Evolutionary conservation across 345 rosid genomes (phyloP).

Genomic region (Carallia pectinifolia): DNA sequence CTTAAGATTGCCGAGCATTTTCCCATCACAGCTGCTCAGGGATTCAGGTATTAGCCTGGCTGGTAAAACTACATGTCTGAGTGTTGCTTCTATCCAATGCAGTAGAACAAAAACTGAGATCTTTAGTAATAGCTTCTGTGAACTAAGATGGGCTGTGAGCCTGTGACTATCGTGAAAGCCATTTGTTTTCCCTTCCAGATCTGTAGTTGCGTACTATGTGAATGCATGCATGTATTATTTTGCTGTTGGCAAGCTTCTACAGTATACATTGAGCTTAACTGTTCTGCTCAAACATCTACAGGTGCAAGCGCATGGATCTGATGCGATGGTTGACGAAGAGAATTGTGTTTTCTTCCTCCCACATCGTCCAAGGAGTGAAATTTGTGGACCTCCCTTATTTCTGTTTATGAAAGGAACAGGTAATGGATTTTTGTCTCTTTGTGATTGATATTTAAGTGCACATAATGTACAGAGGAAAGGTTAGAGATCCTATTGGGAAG

Average conservation of each 20-base stretch:
- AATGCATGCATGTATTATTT: background rate
- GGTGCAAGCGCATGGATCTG: slow-evolving; percentile 99
- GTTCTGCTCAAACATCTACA: slow-evolving; percentile 24
- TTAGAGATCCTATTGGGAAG: too few species aligned
- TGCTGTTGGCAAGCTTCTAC: background rate
- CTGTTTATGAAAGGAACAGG: slow-evolving; percentile 99
- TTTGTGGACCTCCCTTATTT: slow-evolving; percentile 77
- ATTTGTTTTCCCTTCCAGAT: too few species aligned
- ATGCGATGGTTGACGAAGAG: slow-evolving; percentile 95
- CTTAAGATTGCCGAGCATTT: background rate
- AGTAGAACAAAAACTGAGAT: too few species aligned
- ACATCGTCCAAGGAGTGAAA: slow-evolving; percentile 82
- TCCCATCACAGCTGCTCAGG: background rate
- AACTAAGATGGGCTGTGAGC: too few species aligned
- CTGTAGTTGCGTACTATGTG: background rate
- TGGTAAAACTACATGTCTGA: too few species aligned
- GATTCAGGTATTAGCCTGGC: too few species aligned
- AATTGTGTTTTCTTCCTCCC: slow-evolving; percentile 96
- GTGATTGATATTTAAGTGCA: too few species aligned
- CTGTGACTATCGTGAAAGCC: too few species aligned
- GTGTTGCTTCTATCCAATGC: too few species aligned
- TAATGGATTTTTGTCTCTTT: slow-evolving; percentile 15
- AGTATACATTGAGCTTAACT: background rate
- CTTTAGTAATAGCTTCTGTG: too few species aligned
- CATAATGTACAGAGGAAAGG: too few species aligned